A percentile compares a stretch with the other conserved stretches of the same genome.
phyloP scores from a whole-genome alignment of 2,329 filamentous ascomycete species.

The Didymosphaeria variabile region DNA sequence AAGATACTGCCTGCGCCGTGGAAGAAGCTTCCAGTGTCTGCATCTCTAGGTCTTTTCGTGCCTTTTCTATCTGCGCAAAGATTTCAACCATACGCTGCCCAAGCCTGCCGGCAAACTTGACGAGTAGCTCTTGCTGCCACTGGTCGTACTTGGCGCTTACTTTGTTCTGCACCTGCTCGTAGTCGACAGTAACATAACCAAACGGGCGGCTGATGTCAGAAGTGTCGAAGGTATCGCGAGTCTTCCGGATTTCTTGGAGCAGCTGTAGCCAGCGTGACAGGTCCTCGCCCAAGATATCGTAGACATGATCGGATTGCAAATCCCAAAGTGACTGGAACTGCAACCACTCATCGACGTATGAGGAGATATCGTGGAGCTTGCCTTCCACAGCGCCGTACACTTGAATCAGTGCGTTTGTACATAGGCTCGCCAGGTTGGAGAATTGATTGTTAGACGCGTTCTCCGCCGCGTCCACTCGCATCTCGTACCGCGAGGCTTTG shows the following conservation, averaged over 20 bases:
- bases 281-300: slow-evolving; percentile 89
- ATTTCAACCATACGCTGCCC: slow-evolving; percentile 92
- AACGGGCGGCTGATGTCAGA: slow-evolving; percentile 93
- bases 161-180: slow-evolving; percentile 97
- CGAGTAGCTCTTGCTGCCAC: slow-evolving; percentile 97
- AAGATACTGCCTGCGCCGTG: slow-evolving; percentile 95
- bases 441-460: slow-evolving; percentile 74
- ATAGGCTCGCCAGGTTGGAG: slow-evolving; percentile 83
- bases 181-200: slow-evolving; percentile 93
- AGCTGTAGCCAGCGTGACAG: slow-evolving; percentile 92
- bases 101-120: slow-evolving; percentile 90
- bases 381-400: slow-evolving; percentile 86
- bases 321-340: slow-evolving; percentile 99
- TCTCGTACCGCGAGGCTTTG: slow-evolving; percentile 94
- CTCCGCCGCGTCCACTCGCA: slow-evolving; percentile 73
- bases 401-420: slow-evolving; percentile 78
- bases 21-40: slow-evolving; percentile 94
- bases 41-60: slow-evolving; percentile 86
- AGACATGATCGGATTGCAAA: slow-evolving; percentile 93
- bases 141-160: slow-evolving; percentile 99
- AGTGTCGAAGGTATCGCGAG: slow-evolving; percentile 94
- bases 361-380: slow-evolving; percentile 79
- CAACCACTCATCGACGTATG: slow-evolving; percentile 96
- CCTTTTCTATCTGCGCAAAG: slow-evolving; percentile 89
- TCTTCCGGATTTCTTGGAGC: slow-evolving; percentile 96